Percentiles rank a stretch among this genome's conserved stretches.
Evolutionary conservation across 352 stramenopile genomes (phyloP).

Genomic region (Pythium catenulatum): DNA sequence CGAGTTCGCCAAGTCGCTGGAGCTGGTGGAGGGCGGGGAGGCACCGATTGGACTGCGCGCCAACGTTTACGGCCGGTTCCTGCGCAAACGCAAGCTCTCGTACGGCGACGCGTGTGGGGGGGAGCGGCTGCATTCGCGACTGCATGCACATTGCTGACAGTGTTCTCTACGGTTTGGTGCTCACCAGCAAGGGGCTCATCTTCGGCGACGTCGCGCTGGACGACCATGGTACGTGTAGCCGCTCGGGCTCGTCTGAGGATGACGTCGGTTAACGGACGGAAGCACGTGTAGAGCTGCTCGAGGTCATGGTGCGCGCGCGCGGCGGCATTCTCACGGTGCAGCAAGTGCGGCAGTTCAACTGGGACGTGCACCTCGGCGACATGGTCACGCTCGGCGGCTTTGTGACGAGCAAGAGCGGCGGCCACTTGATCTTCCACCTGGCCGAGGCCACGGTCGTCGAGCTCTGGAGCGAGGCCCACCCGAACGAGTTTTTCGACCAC

Average conservation of each 20-base stretch:
- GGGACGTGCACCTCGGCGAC: constrained; percentile 88
- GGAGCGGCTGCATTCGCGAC: too few relatives aligned
- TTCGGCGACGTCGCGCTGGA: constrained; percentile 89
- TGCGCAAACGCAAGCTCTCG: constrained; percentile 92
- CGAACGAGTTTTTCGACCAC: constrained; percentile 78
- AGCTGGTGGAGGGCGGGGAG: not conserved
- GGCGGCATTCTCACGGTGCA: constrained; percentile 78
- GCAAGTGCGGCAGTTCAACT: constrained; percentile 86
- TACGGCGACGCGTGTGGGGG: constrained; percentile 40
- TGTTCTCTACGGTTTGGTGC: not conserved
- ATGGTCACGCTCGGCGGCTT: constrained; percentile 70
- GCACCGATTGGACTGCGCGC: constrained; percentile 50
- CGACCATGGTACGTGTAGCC: constrained; percentile 74
- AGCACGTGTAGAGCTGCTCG: constrained; percentile 81
- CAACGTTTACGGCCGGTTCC: constrained; percentile 78
- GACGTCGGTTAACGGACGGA: too few relatives aligned
- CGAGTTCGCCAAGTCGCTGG: not conserved
- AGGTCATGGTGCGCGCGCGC: constrained; percentile 89
- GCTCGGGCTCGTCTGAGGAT: too few relatives aligned
- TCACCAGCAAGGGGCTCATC: constrained; percentile 84
- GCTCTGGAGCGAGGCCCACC: constrained; percentile 75
- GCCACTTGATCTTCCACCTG: constrained; percentile 78
- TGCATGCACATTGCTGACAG: too few relatives aligned
- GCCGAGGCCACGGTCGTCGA: constrained; percentile 73
- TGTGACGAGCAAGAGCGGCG: constrained; percentile 69